A percentile compares a stretch with the other conserved stretches of the same genome.
Conservation (phyloP, 495 filamentous ascomycete genomes). For the Niebla homalea region DNA sequence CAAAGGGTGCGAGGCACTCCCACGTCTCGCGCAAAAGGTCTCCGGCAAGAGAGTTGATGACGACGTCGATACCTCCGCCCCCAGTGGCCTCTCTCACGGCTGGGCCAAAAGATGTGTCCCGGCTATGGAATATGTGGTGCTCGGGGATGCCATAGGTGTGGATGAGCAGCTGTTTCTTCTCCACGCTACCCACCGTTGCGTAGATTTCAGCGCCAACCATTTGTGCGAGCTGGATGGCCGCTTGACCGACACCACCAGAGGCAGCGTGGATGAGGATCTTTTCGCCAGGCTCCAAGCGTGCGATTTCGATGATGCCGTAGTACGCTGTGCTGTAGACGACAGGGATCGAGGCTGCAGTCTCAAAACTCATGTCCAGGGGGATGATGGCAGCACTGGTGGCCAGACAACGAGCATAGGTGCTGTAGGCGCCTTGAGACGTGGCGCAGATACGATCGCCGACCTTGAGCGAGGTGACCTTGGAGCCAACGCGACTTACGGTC, state of each 20-base stretch:
- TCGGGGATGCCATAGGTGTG: constrained; percentile 31
- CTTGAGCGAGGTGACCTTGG: background rate
- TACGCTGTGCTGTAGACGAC: constrained; percentile 9
- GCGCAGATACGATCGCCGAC: too few relatives aligned
- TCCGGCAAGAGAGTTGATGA: constrained; percentile 44
- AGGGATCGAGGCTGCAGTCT: constrained; percentile 10
- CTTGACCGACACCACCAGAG: constrained; percentile 48
- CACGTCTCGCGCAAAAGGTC: constrained; percentile 29
- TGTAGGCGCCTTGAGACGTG: too few relatives aligned
- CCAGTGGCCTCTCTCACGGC: constrained; percentile 35
- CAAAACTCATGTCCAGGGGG: constrained; percentile 13
- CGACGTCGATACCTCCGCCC: constrained; percentile 44
- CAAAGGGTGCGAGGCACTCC: constrained; percentile 38
- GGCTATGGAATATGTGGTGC: constrained; percentile 29
- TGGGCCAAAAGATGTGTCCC: constrained; percentile 28
- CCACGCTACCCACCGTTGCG: constrained; percentile 42
- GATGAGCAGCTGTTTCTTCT: constrained; percentile 38
- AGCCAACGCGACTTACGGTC: constrained; percentile 10
- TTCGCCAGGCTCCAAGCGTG: constrained; percentile 30
- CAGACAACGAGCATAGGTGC: background rate
- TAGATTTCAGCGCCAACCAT: constrained; percentile 47
- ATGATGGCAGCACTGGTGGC: constrained; percentile 15
- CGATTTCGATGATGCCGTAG: background rate
- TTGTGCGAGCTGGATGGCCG: constrained; percentile 45
- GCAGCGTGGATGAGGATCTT: constrained; percentile 47